Conservation (phyloP, 2,329 filamentous ascomycete genomes). For the Monosporascus sp. region DNA sequence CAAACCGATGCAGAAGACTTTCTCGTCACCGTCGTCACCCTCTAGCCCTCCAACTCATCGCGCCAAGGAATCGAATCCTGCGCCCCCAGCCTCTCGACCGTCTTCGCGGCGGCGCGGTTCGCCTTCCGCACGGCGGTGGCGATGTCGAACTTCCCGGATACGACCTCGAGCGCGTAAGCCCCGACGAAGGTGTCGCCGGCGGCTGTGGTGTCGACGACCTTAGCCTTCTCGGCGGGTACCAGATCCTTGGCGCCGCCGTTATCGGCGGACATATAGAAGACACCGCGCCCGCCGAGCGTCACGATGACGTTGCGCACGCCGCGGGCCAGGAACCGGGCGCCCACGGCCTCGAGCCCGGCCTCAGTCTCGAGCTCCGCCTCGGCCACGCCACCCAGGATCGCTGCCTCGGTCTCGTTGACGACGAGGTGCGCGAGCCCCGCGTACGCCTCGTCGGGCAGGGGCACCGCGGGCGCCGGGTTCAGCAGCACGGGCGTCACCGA, state of each 20-base stretch:
- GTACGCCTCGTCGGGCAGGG: constrained; percentile 62
- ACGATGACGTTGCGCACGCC: constrained; percentile 76
- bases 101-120: constrained; percentile 57
- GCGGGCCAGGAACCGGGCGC: constrained; percentile 54
- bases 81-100: constrained; percentile 60
- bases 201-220: constrained; percentile 86
- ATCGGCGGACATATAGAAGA: constrained; percentile 54
- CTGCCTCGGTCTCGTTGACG: constrained; percentile 86
- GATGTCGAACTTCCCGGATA: constrained; percentile 47
- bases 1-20: neutral
- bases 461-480: constrained; percentile 76
- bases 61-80: constrained; percentile 63
- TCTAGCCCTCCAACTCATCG: constrained; percentile 33
- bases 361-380: constrained; percentile 44
- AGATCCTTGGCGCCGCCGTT: constrained; percentile 34
- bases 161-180: constrained; percentile 71
- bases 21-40: neutral
- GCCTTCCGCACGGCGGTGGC: constrained; percentile 55
- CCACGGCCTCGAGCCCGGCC: constrained; percentile 41
- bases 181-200: constrained; percentile 95
- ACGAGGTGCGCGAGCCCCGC: constrained; percentile 68
- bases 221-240: constrained; percentile 61
- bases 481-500: constrained; percentile 61
- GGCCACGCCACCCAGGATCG: constrained; percentile 57
- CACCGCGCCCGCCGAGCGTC: constrained; percentile 78